These are phyloP conservation scores for Paragyromitra xinjiangensis DNA, from an alignment of 495 filamentous ascomycete genomes.

Conservation along the genomic window DNA sequence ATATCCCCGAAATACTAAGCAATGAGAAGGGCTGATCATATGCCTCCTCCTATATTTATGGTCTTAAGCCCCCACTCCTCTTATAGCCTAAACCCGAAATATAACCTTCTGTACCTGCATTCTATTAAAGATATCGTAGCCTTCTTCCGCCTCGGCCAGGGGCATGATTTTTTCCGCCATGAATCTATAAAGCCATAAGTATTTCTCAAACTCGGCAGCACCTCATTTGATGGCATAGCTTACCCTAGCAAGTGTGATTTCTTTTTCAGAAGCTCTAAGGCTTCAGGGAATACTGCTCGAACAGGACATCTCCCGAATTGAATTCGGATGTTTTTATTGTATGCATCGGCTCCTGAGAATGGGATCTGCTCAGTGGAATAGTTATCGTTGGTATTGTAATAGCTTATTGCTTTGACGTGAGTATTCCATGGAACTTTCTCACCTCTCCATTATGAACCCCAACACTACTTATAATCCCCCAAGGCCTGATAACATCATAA, in stretches of 20 bases:
- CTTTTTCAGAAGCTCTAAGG: slow-evolving; percentile 78
- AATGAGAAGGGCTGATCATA: not conserved
- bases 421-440: slow-evolving; percentile 30
- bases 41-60: not conserved
- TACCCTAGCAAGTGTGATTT: slow-evolving; percentile 85
- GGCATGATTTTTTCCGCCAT: slow-evolving; percentile 96
- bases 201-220: slow-evolving; percentile 19
- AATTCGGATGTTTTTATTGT: slow-evolving; percentile 84
- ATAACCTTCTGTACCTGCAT: slow-evolving; percentile 93
- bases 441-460: slow-evolving; percentile 93
- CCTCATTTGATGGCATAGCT: slow-evolving; percentile 55
- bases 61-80: not conserved
- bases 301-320: slow-evolving; percentile 97
- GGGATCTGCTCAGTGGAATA: slow-evolving; percentile 68
- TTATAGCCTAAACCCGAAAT: slow-evolving; percentile 57
- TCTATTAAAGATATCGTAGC: slow-evolving; percentile 89
- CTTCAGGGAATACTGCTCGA: slow-evolving; percentile 79
- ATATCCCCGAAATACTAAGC: not conserved
- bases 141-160: slow-evolving; percentile 81
- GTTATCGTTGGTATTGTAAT: not conserved
- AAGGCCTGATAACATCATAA: slow-evolving; percentile 87
- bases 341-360: slow-evolving; percentile 82
- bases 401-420: not conserved
- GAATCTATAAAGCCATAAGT: slow-evolving; percentile 67
- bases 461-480: slow-evolving; percentile 85